Evolutionary conservation across 73 alveolate genomes (phyloP).

Genomic region (Loxodes magnus): DNA sequence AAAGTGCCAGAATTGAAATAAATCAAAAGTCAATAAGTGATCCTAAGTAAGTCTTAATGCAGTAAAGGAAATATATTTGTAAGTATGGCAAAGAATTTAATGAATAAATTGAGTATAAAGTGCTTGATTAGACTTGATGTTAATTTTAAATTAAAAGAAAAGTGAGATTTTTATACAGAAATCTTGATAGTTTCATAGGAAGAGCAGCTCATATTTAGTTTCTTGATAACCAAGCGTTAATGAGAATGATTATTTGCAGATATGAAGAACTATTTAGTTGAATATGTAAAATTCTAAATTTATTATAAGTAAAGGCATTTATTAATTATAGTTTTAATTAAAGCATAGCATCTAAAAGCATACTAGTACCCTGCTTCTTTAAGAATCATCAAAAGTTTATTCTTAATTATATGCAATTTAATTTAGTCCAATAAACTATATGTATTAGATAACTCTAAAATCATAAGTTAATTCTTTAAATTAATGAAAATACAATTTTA

Average conservation of each 20-base stretch:
- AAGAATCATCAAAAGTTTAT: no score
- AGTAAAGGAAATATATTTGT: slow-evolving; percentile 31
- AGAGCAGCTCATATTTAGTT: slow-evolving; percentile 89
- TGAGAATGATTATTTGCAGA: slow-evolving; percentile 46
- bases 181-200: slow-evolving; percentile 77
- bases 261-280: slow-evolving; percentile 50
- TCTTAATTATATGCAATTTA: no score
- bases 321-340: no score
- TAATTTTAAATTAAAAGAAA: slow-evolving; percentile 69
- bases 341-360: no score
- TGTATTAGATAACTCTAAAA: no score
- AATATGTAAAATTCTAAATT: slow-evolving; percentile 24
- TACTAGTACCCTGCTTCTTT: no score
- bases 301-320: no score
- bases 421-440: no score
- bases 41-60: slow-evolving; percentile 29
- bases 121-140: slow-evolving; percentile 69
- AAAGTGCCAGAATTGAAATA: slow-evolving; percentile 70
- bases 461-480: no score
- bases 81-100: slow-evolving; percentile 65
- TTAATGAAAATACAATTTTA: no score
- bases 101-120: slow-evolving; percentile 36
- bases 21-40: slow-evolving; percentile 43
- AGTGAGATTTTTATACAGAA: slow-evolving; percentile 32
- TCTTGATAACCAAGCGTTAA: slow-evolving; percentile 51